A percentile compares a stretch with the other conserved stretches of the same genome.
phyloP scores from a whole-genome alignment of 352 stramenopile species.

The Phytophthora vignae region DNA sequence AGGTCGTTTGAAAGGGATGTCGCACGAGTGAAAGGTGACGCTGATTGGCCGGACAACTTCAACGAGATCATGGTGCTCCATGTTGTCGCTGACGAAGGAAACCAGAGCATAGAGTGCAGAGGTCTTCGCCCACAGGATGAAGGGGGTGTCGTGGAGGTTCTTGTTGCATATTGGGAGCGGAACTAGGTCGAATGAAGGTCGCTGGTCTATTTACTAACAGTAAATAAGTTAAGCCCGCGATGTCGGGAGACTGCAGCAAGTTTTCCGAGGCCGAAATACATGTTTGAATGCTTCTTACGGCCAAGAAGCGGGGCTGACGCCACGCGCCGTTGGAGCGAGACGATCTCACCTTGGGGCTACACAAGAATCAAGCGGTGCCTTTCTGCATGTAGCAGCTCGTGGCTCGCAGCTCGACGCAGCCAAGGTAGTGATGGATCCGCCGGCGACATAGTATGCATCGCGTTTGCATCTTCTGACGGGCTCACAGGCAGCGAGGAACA shows the following conservation, averaged over 20 bases:
- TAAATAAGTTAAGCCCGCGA: too few relatives aligned
- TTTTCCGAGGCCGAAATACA: too few relatives aligned
- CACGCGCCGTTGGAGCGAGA: background rate
- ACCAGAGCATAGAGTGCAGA: background rate
- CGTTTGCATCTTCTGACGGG: constrained; percentile 9
- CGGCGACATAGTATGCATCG: background rate
- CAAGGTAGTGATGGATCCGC: background rate
- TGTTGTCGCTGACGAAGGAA: background rate
- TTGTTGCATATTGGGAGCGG: background rate
- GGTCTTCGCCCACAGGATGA: background rate
- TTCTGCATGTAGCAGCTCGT: background rate
- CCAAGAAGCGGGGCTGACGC: too few relatives aligned
- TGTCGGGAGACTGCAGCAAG: too few relatives aligned
- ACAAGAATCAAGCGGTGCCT: background rate
- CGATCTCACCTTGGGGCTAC: background rate
- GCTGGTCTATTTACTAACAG: too few relatives aligned
- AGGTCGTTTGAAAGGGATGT: too few relatives aligned
- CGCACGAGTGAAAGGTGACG: too few relatives aligned
- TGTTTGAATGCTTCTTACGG: too few relatives aligned
- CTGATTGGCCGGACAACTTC: constrained; percentile 17
- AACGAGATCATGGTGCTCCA: constrained; percentile 1
- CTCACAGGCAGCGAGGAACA: background rate
- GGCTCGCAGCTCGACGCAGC: background rate
- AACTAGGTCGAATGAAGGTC: too few relatives aligned
- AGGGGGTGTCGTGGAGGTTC: background rate